Conservation (phyloP, 192 early-diverging fungal genomes). For the Diversispora epigaea region DNA sequence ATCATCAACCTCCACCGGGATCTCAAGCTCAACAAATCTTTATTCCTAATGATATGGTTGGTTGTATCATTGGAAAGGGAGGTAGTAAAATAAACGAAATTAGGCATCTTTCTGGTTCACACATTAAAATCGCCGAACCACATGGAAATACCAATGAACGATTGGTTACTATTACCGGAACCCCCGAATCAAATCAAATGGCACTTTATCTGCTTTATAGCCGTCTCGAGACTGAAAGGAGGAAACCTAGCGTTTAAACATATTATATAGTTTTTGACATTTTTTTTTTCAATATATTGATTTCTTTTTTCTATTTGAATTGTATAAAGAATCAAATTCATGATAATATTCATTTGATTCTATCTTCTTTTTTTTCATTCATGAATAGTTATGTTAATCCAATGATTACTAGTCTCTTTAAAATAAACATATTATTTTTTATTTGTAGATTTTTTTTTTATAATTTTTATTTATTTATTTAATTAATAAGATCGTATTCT, state of each 20-base stretch:
- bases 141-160: constrained; percentile 70
- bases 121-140: constrained; percentile 87
- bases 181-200: constrained; percentile 84
- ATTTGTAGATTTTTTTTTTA: too few species aligned
- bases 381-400: too few species aligned
- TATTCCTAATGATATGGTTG: constrained; percentile 70
- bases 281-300: neutral
- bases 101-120: constrained; percentile 72
- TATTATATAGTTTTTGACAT: neutral
- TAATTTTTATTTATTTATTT: too few species aligned
- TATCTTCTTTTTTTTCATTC: too few species aligned
- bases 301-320: too few species aligned
- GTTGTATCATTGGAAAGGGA: constrained; percentile 94
- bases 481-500: too few species aligned
- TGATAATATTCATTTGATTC: too few species aligned
- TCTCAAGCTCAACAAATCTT: constrained; percentile 61
- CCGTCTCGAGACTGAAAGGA: constrained; percentile 81
- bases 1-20: constrained; percentile 37
- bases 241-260: constrained; percentile 35
- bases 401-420: too few species aligned
- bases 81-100: constrained; percentile 83
- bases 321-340: too few species aligned
- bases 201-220: constrained; percentile 89
- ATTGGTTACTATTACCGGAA: constrained; percentile 87
- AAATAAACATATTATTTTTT: too few species aligned